Percentiles rank a stretch among this genome's conserved stretches.
Conservation (phyloP, 2,329 filamentous ascomycete genomes). For the Colletotrichum agaves region DNA sequence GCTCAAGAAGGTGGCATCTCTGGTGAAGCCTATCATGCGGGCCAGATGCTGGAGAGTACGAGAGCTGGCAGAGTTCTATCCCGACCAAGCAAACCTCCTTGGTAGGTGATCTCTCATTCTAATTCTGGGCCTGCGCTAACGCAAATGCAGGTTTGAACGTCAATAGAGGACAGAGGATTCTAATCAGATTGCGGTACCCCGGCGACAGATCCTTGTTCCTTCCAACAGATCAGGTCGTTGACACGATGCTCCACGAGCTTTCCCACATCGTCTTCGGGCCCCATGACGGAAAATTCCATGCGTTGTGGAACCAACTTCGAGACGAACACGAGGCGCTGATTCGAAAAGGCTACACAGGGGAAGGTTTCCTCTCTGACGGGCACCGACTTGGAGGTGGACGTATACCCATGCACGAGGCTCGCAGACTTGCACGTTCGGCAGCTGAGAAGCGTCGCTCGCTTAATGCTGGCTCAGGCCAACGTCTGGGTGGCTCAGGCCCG, state of each 20-base stretch:
- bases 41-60: slow-evolving; percentile 83
- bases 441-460: slow-evolving; percentile 75
- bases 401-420: slow-evolving; percentile 79
- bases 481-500: slow-evolving; percentile 71
- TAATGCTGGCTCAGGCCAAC: slow-evolving; percentile 72
- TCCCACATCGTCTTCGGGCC: slow-evolving; percentile 88
- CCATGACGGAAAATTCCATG: slow-evolving; percentile 85
- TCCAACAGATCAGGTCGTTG: slow-evolving; percentile 80
- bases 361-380: slow-evolving; percentile 84
- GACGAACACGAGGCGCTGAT: slow-evolving; percentile 83
- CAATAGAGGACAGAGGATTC: slow-evolving; percentile 81
- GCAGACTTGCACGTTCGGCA: slow-evolving; percentile 76
- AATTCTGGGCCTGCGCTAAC: neutral
- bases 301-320: slow-evolving; percentile 88
- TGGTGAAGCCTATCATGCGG: slow-evolving; percentile 96
- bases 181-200: slow-evolving; percentile 82
- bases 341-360: slow-evolving; percentile 88
- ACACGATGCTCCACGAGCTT: slow-evolving; percentile 95
- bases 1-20: slow-evolving; percentile 83
- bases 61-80: slow-evolving; percentile 86
- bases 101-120: slow-evolving; percentile 56
- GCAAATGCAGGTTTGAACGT: slow-evolving; percentile 73
- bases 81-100: slow-evolving; percentile 76
- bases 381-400: slow-evolving; percentile 73
- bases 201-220: slow-evolving; percentile 81